phyloP scores from a whole-genome alignment of 306 rosid genomes.

The Oemleria cerasiformis region DNA sequence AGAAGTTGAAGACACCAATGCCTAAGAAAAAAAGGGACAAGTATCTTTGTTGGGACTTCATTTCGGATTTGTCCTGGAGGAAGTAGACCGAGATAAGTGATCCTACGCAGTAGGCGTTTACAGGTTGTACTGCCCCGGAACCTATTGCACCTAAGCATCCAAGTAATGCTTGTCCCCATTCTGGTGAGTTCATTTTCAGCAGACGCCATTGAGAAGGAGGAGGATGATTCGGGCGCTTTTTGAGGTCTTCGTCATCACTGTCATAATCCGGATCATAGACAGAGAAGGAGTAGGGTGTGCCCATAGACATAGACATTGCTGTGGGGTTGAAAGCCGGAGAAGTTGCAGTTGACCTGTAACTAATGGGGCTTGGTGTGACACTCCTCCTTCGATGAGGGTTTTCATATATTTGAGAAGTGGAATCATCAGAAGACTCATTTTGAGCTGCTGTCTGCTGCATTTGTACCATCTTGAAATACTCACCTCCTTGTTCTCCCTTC shows the following conservation, averaged over 20 bases:
- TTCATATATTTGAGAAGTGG: constrained; percentile 38
- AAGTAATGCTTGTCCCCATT: constrained; percentile 63
- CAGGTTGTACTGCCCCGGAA: constrained; percentile 84
- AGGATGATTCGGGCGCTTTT: constrained; percentile 33
- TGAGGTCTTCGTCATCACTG: constrained; percentile 41
- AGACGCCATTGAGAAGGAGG: constrained; percentile 73
- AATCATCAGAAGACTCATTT: constrained; percentile 34
- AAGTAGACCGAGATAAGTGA: constrained; percentile 65
- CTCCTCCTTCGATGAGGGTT: constrained; percentile 48
- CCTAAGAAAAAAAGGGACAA: constrained; percentile 65
- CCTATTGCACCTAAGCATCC: constrained; percentile 85
- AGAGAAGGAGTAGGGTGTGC: constrained; percentile 77
- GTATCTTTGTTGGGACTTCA: constrained; percentile 51
- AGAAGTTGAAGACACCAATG: constrained; percentile 73
- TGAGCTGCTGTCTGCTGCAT: constrained; percentile 58
- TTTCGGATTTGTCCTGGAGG: constrained; percentile 40
- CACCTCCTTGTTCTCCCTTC: constrained; percentile 55
- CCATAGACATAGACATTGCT: constrained; percentile 55
- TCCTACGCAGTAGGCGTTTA: constrained; percentile 80
- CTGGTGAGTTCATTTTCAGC: constrained; percentile 78
- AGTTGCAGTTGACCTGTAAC: constrained; percentile 61
- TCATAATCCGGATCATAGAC: constrained; percentile 63
- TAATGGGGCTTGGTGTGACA: constrained; percentile 55
- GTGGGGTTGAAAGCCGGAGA: constrained; percentile 49
- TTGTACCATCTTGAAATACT: constrained; percentile 69